Percentiles rank a stretch among this genome's conserved stretches.
Conservation (phyloP, 768 basidiomycete genomes). For the Clavaria fumosa region DNA sequence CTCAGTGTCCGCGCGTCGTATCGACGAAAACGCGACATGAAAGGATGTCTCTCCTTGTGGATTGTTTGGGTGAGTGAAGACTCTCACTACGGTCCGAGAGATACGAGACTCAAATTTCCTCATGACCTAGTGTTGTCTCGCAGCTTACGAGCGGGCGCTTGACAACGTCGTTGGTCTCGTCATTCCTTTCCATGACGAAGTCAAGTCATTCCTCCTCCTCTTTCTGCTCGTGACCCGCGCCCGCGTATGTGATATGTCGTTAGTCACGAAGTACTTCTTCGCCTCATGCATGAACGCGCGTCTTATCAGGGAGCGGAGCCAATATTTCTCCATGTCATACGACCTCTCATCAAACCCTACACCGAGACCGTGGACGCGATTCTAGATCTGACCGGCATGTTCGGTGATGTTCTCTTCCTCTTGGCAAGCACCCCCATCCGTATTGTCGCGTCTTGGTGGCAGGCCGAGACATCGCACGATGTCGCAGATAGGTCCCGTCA, state of each 20-base stretch:
- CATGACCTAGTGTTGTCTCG: slow-evolving; percentile 43
- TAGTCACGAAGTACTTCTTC: neutral
- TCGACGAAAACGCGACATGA: slow-evolving; percentile 73
- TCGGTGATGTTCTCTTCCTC: slow-evolving; percentile 46
- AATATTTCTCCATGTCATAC: slow-evolving; percentile 64
- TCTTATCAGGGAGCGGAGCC: slow-evolving; percentile 68
- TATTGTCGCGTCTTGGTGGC: slow-evolving; percentile 23
- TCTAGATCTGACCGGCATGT: slow-evolving; percentile 42
- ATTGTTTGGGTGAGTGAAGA: slow-evolving; percentile 55
- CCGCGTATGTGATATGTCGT: slow-evolving; percentile 32
- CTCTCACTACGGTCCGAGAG: neutral
- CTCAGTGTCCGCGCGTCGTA: slow-evolving; percentile 53
- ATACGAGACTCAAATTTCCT: slow-evolving; percentile 1
- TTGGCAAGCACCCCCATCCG: slow-evolving; percentile 26
- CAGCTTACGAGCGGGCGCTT: slow-evolving; percentile 47
- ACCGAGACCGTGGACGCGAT: slow-evolving; percentile 45
- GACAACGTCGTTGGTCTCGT: slow-evolving; percentile 55
- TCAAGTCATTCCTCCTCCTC: slow-evolving; percentile 57
- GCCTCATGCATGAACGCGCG: neutral
- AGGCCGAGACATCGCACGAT: slow-evolving; percentile 13
- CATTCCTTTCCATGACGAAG: slow-evolving; percentile 72
- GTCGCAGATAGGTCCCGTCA: too few species aligned
- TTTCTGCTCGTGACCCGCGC: slow-evolving; percentile 68
- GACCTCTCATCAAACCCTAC: slow-evolving; percentile 68
- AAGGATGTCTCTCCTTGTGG: slow-evolving; percentile 75